Conservation (phyloP, 805 yeast genomes). For the Hanseniaspora meyeri region DNA sequence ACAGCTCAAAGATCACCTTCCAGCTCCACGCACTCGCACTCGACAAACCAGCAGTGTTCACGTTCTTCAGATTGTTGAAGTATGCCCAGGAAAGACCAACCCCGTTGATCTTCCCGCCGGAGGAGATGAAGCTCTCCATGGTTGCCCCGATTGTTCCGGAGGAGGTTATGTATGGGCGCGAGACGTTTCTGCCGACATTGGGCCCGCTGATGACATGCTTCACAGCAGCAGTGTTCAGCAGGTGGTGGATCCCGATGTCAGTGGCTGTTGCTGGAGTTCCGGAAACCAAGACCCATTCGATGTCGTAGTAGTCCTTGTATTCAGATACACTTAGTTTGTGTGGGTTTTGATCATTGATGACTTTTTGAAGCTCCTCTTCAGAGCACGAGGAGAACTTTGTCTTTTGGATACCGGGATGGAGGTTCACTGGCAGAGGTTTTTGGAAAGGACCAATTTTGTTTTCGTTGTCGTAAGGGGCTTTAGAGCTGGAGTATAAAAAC, state of each 20-base stretch:
- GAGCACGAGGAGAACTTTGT: background rate
- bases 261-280: slow-evolving; percentile 96
- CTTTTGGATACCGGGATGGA: slow-evolving; percentile 4
- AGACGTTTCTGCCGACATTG: slow-evolving; percentile 85
- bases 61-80: slow-evolving; percentile 35
- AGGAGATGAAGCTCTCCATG: slow-evolving; percentile 69
- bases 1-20: slow-evolving; percentile 50
- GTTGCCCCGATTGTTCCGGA: slow-evolving; percentile 97
- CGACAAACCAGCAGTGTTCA: slow-evolving; percentile 38
- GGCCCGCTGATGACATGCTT: slow-evolving; percentile 80
- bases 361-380: background rate
- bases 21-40: slow-evolving; percentile 63
- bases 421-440: slow-evolving; percentile 33
- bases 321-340: background rate
- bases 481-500: slow-evolving; percentile 45
- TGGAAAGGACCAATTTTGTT: slow-evolving; percentile 58
- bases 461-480: slow-evolving; percentile 24
- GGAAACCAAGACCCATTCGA: slow-evolving; percentile 78
- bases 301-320: slow-evolving; percentile 27
- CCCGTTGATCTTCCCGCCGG: slow-evolving; percentile 41
- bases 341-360: background rate
- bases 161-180: slow-evolving; percentile 75
- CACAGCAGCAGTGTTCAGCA: slow-evolving; percentile 24
- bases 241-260: slow-evolving; percentile 73
- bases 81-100: slow-evolving; percentile 85